Evolutionary conservation across 163 green algal species (phyloP).

Genomic region (Coccomyxa subellipsoidea): DNA sequence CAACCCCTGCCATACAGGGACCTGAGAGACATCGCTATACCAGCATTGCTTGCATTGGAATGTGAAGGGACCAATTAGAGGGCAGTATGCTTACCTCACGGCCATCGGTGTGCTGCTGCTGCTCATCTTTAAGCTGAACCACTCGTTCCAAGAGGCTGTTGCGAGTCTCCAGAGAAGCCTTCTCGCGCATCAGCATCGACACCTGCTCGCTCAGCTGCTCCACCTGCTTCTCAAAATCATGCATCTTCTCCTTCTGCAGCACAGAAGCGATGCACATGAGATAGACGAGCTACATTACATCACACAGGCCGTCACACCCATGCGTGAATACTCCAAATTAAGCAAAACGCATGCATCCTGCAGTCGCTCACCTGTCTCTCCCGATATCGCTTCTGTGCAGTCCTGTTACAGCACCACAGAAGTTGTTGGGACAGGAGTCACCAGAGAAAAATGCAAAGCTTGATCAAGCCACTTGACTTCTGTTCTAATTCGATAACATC

Average conservation of each 20-base stretch:
- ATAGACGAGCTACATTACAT: too few species aligned
- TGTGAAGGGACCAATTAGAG: neutral
- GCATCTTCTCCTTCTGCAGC: constrained; percentile 13
- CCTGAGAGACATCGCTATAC: too few species aligned
- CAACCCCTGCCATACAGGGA: too few species aligned
- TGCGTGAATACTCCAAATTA: neutral
- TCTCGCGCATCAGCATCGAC: constrained; percentile 9
- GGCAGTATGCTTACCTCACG: neutral
- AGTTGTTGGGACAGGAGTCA: too few species aligned
- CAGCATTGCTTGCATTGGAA: too few species aligned
- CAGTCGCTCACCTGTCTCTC: neutral
- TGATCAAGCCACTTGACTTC: too few species aligned
- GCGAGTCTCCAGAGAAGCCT: neutral
- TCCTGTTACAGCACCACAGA: neutral
- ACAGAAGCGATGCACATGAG: neutral
- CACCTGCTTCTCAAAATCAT: constrained; percentile 12
- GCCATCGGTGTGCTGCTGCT: neutral
- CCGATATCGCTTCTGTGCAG: constrained; percentile 7
- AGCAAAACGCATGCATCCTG: neutral
- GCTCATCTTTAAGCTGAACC: constrained; percentile 7
- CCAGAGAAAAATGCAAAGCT: neutral
- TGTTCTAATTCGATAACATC: too few species aligned
- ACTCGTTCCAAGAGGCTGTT: constrained; percentile 12
- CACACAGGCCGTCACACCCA: too few species aligned
- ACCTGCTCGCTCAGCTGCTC: constrained; percentile 7